Percentiles rank a stretch among this genome's conserved stretches.
These are phyloP conservation scores for Thalassiosira exigua DNA, from an alignment of 352 stramenopile species.

Conservation along the genomic window DNA sequence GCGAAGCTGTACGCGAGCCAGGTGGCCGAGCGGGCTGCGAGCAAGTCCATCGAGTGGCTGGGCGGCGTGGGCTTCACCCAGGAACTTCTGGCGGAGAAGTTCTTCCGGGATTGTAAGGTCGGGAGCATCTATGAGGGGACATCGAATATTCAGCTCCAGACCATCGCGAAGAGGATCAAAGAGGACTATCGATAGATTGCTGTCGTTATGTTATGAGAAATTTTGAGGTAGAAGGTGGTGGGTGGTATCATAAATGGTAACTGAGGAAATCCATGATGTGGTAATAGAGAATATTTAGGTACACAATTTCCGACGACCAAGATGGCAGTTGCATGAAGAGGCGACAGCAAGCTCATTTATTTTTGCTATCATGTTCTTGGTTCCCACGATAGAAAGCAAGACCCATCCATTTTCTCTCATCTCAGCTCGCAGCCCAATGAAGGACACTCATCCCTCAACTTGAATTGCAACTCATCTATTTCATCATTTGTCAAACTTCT, in stretches of 20 bases:
- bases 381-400: no score
- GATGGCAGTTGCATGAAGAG: no score
- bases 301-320: no score
- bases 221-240: no score
- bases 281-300: no score
- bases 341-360: no score
- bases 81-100: constrained; percentile 94
- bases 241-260: no score
- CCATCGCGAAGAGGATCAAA: constrained; percentile 82
- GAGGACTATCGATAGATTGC: no score
- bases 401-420: no score
- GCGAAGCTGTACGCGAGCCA: constrained; percentile 94
- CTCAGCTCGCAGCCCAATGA: constrained; percentile 15
- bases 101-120: constrained; percentile 97
- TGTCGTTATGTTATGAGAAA: no score
- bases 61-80: constrained; percentile 96
- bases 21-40: constrained; percentile 94
- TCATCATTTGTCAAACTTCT: constrained; percentile 98
- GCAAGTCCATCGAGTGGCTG: constrained; percentile 95
- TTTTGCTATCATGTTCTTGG: no score
- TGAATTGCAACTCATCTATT: constrained; percentile 93
- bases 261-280: no score
- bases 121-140: constrained; percentile 97
- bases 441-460: constrained; percentile 8
- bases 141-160: constrained; percentile 96